Base-by-base conservation (phyloP, 2,329 filamentous ascomycete genomes). In the Colletotrichum tamarilloi region DNA sequence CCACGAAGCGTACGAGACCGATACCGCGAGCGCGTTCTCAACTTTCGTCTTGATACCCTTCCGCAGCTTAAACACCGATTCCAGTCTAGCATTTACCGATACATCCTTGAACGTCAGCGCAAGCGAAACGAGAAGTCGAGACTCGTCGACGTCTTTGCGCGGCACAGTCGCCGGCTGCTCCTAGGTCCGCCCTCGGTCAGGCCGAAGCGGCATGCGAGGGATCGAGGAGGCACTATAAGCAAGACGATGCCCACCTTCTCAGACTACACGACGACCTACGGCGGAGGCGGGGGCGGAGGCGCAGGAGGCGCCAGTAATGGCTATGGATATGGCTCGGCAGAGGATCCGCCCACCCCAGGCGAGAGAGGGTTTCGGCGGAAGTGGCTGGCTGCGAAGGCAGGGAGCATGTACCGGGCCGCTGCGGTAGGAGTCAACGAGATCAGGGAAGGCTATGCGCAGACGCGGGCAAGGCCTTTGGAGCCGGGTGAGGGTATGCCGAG, bases 41-140 rank as follows among this genome's bases (percentile, higher is more conserved):
- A 88, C 76, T 91, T 98, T 81, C 93, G 91, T 75, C 90, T 94
- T 87, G 91, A 95, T 77, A 94, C 90, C 5, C 82, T 97, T 28
- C 94, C 94, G 14, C 85, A 87, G 63, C 88, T 94, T 77, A 93
- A 92, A 78, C 90, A 92, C 80, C 87, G 88, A 66, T 84, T 94
- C 9, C 95, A 97, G 83, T 92, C 92, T 49, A 90, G 91, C 68
- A 91, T 98, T 76, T 97, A 97, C 80, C 88, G 88, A 58, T 94
- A 92, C 75, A 87, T 97, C 69, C 85, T 95, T 75, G 86, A 87
- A 76, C 89, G 90, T 63, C 92, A 94, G 82, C 86, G 84, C 60
- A 88, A 85, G 77, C 86, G 88, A 74, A 82, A 83, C 76, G 84
- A 87, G 76, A 84, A 85, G 79, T 85, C 82, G 75, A 82, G 85